These are phyloP conservation scores for Kwoniella newhampshirensis DNA, from an alignment of 768 basidiomycete genomes.

Conservation along the genomic window DNA sequence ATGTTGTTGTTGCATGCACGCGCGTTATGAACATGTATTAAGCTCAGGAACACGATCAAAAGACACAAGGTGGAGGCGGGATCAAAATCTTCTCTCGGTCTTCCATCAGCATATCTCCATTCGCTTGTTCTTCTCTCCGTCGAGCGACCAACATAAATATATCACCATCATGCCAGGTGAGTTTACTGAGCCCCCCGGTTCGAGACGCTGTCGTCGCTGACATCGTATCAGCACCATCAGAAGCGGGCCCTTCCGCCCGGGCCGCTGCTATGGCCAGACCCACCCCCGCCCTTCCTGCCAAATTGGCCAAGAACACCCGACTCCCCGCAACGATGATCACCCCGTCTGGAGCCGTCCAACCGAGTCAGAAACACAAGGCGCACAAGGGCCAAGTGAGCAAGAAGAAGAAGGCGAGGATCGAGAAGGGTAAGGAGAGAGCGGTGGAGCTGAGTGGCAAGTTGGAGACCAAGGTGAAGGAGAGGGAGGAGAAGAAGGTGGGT, in stretches of 20 bases:
- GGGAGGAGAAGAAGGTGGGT: constrained; percentile 48
- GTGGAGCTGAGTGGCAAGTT: constrained; percentile 34
- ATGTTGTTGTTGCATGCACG: too few species aligned
- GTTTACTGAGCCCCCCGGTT: neutral
- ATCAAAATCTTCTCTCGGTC: neutral
- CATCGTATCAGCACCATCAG: neutral
- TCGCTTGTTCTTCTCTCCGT: neutral
- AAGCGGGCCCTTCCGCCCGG: neutral
- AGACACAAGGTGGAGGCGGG: neutral
- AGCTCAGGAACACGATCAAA: neutral
- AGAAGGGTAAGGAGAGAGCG: constrained; percentile 42
- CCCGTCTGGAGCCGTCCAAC: constrained; percentile 21
- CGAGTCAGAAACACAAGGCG: constrained; percentile 30
- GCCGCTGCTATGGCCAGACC: neutral
- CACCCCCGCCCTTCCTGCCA: constrained; percentile 22
- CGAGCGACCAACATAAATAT: neutral
- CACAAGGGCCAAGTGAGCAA: constrained; percentile 19
- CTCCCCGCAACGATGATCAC: constrained; percentile 45
- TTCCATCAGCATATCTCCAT: neutral
- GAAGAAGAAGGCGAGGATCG: constrained; percentile 33
- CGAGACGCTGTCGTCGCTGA: too few species aligned
- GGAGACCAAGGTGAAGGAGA: constrained; percentile 34
- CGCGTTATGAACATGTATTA: neutral
- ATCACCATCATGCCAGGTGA: constrained; percentile 1
- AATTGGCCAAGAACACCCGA: constrained; percentile 39